Percentiles rank a stretch among this genome's conserved stretches.
Evolutionary conservation across 2,329 filamentous ascomycete genomes (phyloP).

Genomic region (Aureobasidium sp.): DNA sequence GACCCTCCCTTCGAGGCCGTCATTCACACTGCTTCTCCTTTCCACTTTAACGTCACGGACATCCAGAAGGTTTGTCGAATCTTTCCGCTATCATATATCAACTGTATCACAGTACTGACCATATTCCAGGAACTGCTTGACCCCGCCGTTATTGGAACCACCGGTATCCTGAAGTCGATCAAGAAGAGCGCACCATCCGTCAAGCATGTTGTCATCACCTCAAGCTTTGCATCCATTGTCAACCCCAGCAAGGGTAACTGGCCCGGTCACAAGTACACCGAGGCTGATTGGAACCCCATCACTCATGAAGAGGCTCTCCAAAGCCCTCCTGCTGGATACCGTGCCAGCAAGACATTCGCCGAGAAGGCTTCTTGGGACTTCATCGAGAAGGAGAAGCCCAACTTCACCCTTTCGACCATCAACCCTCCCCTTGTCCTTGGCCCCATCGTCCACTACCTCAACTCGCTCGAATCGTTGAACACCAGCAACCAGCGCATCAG

Average conservation of each 20-base stretch:
- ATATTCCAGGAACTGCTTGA: conserved; percentile 42
- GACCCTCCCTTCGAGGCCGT: conserved; percentile 63
- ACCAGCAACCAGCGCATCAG: conserved; percentile 63
- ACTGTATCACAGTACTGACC: background rate
- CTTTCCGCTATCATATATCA: background rate
- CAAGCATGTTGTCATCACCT: conserved; percentile 64
- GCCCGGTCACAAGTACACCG: conserved; percentile 44
- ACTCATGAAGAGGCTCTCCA: conserved; percentile 42
- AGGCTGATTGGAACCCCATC: conserved; percentile 50
- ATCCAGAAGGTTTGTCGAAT: conserved; percentile 47
- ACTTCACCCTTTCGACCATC: conserved; percentile 41
- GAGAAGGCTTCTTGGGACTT: conserved; percentile 48
- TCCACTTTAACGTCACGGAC: conserved; percentile 64
- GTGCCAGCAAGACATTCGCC: conserved; percentile 54
- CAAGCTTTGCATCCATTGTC: conserved; percentile 59
- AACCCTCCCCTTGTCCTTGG: conserved; percentile 45
- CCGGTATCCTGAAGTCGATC: conserved; percentile 53
- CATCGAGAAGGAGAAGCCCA: conserved; percentile 42
- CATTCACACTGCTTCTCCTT: conserved; percentile 67
- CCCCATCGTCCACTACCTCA: conserved; percentile 50
- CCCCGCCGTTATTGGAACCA: conserved; percentile 56
- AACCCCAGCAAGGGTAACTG: conserved; percentile 45
- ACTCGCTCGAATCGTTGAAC: conserved; percentile 57
- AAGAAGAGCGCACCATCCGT: conserved; percentile 56
- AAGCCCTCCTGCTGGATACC: conserved; percentile 38